These are phyloP conservation scores for Camellia oleifera DNA, from an alignment of 179 eudicot species.

Conservation along the genomic window DNA sequence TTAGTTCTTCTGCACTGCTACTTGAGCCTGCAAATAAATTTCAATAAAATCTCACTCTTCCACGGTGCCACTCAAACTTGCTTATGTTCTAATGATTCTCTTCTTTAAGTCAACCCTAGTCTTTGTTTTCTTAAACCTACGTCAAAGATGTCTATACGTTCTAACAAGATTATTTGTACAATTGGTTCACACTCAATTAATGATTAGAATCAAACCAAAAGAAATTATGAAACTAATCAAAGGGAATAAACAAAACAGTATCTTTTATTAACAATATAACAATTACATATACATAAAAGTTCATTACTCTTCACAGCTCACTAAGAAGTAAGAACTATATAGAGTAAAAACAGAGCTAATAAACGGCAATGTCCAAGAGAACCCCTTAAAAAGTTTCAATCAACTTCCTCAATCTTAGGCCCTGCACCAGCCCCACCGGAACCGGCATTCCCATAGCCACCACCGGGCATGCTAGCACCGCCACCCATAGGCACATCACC, in stretches of 20 bases:
- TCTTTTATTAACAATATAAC: not conserved
- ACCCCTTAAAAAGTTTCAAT: not conserved
- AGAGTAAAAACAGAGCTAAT: not conserved
- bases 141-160: too few species aligned
- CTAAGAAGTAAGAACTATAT: not conserved
- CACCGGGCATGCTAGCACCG: not conserved
- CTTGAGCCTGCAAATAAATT: too few species aligned
- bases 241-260: not conserved
- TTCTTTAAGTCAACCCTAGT: too few species aligned
- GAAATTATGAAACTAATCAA: not conserved
- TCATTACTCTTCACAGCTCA: not conserved
- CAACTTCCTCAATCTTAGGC: constrained; percentile 24
- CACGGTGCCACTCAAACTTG: too few species aligned
- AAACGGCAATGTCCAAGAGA: not conserved
- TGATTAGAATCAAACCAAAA: too few species aligned
- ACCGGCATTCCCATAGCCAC: not conserved
- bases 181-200: too few species aligned
- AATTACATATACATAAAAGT: not conserved
- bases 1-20: too few species aligned
- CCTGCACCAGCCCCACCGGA: constrained; percentile 15
- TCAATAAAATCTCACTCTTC: too few species aligned
- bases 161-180: too few species aligned
- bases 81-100: too few species aligned
- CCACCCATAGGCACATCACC: constrained; percentile 19
- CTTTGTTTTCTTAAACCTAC: too few species aligned